Percentiles rank a stretch among this genome's conserved stretches.
These are phyloP conservation scores for Colletotrichum liriopes DNA, from an alignment of 2,329 filamentous ascomycete genomes.

Conservation along the genomic window DNA sequence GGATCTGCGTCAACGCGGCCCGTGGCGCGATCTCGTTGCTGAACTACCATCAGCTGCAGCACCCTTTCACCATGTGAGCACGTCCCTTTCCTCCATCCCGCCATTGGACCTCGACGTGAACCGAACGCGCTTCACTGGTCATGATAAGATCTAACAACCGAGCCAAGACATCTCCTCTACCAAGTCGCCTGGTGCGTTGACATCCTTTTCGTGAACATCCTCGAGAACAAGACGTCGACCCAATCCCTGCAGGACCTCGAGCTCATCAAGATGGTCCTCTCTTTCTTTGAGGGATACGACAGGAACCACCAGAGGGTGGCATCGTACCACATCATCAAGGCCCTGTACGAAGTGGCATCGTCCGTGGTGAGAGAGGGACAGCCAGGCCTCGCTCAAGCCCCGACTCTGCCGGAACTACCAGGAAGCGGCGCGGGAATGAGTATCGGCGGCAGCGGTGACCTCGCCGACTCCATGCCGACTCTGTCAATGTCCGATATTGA, in stretches of 20 bases:
- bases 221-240: background rate
- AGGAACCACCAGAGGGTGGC: background rate
- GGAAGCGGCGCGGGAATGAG: background rate
- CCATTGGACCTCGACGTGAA: no score
- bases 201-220: constrained; percentile 23
- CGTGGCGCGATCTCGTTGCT: constrained; percentile 9
- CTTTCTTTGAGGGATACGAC: constrained; percentile 2
- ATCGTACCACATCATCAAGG: constrained; percentile 20
- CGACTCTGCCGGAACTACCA: background rate
- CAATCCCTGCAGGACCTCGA: background rate
- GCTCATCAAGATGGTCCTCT: constrained; percentile 1
- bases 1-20: constrained; percentile 13
- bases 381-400: background rate
- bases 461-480: background rate
- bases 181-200: constrained; percentile 21
- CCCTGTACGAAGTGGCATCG: constrained; percentile 1
- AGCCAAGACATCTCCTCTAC: constrained; percentile 10
- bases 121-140: no score
- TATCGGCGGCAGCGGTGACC: background rate
- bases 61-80: constrained; percentile 13
- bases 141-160: background rate
- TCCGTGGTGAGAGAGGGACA: background rate
- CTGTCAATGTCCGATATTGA: background rate
- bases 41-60: background rate
- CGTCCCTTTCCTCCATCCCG: background rate